Base-by-base conservation (phyloP, 371 early-diverging fungal species). In the Apophysomyces variabilis region DNA sequence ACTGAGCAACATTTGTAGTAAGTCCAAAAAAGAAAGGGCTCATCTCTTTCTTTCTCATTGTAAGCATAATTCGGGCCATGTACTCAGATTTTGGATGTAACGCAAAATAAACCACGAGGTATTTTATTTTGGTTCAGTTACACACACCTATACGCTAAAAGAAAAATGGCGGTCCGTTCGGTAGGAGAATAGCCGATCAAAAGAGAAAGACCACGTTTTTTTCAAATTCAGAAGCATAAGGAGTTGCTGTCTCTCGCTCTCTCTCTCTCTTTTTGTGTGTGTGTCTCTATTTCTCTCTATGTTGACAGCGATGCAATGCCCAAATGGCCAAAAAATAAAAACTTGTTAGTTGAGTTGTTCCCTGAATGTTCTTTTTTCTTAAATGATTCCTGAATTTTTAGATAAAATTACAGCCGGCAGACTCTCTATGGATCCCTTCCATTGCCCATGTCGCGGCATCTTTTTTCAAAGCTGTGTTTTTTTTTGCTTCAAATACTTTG, bases 81-180 rank as follows among this genome's bases (percentile, higher is more conserved):
- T 26, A 26, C 54, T 21, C 54, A 50, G 54, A 50, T 50, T 26
- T 50, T 45, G 3, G 32, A 41, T 41, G 41, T 41, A 13, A 41
- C 41, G 41, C 41, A 13, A 41, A 41, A 41, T 11, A 41, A 8
- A 50, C 54, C 54, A 50, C 54, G 54, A 50, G 54, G 54, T 50
- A 50, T 26, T 50, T 50, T 21, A 21, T 50, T 50, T 50, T 26
- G 21, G 54, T 21, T 50, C 32, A 26, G 54, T 50, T 9, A 26
- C 54, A 50, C 54, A n/a, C 32, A 26, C 32, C 32, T 26, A 26
- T 3, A 26, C 32, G 32, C 32, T 3, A 26, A 26, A 26, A 26
- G 46, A 21, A 16, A 50, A 50, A 50, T 50, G 54, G 54, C 54
- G 21, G 54, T 4, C 54, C 54, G 54, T 21, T 21, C 54, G 54